Conservation (phyloP, 1,284 basidiomycete genomes). For the Moesziomyces sp. region DNA sequence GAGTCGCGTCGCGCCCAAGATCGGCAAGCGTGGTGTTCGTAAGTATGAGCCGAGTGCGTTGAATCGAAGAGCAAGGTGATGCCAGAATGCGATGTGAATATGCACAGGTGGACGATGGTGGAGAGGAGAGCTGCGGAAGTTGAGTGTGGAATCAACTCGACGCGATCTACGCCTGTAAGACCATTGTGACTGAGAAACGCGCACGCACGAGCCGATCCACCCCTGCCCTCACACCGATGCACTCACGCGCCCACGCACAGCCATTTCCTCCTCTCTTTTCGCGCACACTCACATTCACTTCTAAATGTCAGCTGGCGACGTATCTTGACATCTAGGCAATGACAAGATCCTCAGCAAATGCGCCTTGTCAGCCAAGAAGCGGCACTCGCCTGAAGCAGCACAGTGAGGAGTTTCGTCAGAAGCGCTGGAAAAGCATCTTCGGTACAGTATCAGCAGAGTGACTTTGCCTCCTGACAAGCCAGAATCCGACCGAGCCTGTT, state of each 20-base stretch:
- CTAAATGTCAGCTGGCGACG: no score
- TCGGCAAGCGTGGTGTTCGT: neutral
- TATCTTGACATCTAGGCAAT: no score
- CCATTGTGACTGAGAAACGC: neutral
- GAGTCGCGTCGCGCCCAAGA: neutral
- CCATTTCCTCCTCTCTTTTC: neutral
- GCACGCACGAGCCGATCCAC: neutral
- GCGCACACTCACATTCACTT: no score
- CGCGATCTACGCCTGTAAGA: neutral
- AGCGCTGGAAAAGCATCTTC: no score
- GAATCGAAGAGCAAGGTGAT: neutral
- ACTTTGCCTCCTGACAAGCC: neutral
- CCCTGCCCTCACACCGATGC: neutral
- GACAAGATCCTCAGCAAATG: no score
- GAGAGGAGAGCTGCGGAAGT: neutral
- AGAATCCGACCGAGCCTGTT: neutral
- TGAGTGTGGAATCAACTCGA: neutral
- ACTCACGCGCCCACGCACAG: neutral
- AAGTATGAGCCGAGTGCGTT: neutral
- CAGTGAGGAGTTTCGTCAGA: no score
- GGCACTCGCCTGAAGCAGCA: no score
- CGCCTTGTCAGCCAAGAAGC: constrained; percentile 1
- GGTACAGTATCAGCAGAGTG: neutral
- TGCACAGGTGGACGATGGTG: neutral
- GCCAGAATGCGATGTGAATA: neutral